phyloP scores from a whole-genome alignment of 352 stramenopile genomes.

The Halophytophthora polymorphica region DNA sequence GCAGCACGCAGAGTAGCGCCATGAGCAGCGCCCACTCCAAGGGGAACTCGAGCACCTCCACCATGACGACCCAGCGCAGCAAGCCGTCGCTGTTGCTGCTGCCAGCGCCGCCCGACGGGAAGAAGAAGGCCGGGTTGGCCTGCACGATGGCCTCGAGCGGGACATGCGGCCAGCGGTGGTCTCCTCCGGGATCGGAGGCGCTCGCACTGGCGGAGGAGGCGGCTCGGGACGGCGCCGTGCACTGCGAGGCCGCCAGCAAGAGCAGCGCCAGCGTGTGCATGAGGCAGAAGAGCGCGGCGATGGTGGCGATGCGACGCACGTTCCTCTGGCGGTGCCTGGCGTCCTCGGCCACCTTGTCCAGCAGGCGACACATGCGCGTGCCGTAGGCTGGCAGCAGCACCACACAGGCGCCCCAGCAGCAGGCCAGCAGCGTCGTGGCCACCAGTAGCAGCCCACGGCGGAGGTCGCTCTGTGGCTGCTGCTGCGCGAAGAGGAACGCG shows the following conservation, averaged over 20 bases:
- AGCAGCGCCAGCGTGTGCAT: slow-evolving; percentile 46
- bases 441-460: slow-evolving; percentile 44
- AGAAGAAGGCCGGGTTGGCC: slow-evolving; percentile 64
- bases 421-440: slow-evolving; percentile 39
- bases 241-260: slow-evolving; percentile 45
- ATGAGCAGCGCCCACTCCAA: slow-evolving; percentile 61
- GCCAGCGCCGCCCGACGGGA: slow-evolving; percentile 31
- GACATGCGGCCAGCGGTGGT: slow-evolving; percentile 28
- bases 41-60: slow-evolving; percentile 60
- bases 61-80: slow-evolving; percentile 57
- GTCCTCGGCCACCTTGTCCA: slow-evolving; percentile 56
- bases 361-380: slow-evolving; percentile 45
- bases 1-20: slow-evolving; percentile 54
- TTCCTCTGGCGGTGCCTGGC: slow-evolving; percentile 46
- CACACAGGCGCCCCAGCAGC: slow-evolving; percentile 48
- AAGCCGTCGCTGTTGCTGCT: slow-evolving; percentile 18
- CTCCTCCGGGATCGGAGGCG: slow-evolving; percentile 9
- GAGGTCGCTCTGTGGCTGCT: slow-evolving; percentile 23
- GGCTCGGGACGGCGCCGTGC: slow-evolving; percentile 17
- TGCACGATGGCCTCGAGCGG: slow-evolving; percentile 46
- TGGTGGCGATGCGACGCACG: slow-evolving; percentile 55
- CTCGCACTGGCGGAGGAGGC: slow-evolving; percentile 15
- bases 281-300: slow-evolving; percentile 52
- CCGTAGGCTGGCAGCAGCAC: slow-evolving; percentile 54
- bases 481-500: slow-evolving; percentile 38